phyloP scores from a whole-genome alignment of 768 basidiomycete species.

The Strobilomyces dryophilus region DNA sequence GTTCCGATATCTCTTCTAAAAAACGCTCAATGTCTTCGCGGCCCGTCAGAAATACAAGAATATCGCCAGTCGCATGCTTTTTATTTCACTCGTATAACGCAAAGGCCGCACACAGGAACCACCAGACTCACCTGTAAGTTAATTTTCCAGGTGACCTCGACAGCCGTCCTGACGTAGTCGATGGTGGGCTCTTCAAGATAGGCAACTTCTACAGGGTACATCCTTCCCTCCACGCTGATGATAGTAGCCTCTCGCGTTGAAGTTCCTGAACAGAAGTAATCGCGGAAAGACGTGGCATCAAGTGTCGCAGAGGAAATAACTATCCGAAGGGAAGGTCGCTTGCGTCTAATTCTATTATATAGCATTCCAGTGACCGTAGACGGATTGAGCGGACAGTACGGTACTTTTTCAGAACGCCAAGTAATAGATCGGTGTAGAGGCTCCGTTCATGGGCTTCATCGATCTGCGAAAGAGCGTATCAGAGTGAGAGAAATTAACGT shows the following conservation, averaged over 20 bases:
- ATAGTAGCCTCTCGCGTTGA: constrained; percentile 72
- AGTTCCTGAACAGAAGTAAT: constrained; percentile 76
- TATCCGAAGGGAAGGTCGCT: constrained; percentile 83
- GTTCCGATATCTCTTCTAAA: constrained; percentile 73
- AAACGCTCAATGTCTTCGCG: constrained; percentile 94
- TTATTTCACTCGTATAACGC: background rate
- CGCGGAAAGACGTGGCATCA: constrained; percentile 83
- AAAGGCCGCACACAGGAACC: background rate
- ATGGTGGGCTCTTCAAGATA: constrained; percentile 74
- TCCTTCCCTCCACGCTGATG: constrained; percentile 87
- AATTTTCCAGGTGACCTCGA: constrained; percentile 80
- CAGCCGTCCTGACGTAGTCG: constrained; percentile 81
- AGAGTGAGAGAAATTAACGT: background rate
- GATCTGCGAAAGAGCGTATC: constrained; percentile 47
- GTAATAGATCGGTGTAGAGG: constrained; percentile 89
- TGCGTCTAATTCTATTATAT: constrained; percentile 72
- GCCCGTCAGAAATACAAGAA: constrained; percentile 92
- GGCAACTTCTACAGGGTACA: constrained; percentile 92
- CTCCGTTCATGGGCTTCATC: constrained; percentile 98
- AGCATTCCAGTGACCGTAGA: constrained; percentile 1
- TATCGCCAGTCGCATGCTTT: constrained; percentile 84
- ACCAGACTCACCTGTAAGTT: constrained; percentile 58
- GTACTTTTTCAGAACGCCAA: constrained; percentile 93
- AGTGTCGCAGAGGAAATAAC: constrained; percentile 96
- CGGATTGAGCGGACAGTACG: background rate